Evolutionary conservation across 2,329 filamentous ascomycete species (phyloP), one percentile per base, ranked within the genome.

Genomic region (Capronia epimyces): DNA sequence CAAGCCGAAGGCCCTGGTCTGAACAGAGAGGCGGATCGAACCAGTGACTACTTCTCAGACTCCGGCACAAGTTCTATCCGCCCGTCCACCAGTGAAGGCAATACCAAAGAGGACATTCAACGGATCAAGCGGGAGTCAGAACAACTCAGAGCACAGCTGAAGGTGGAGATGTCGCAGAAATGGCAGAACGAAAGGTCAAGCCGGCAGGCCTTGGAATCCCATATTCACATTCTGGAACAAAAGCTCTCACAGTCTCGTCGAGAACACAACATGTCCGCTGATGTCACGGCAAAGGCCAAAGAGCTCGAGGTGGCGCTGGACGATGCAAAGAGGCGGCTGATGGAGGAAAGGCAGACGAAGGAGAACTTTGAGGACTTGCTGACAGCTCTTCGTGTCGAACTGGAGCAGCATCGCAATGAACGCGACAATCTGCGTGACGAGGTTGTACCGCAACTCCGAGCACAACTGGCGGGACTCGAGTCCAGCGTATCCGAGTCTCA

Each of bases 41-140:
- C 88, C 8, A 97, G 93, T 70, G 93, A 98, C 70, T 97, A 98
- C 71, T 98, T 93, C 67, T 98, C 93, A 2, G 93, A 98, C 67
- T 95, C 90, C 4, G 93, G 93, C 25, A 85, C 88, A 51, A 91
- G 89, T 67, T 91, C 89, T 1, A 79, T 87, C 46, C 86, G 89
- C 63, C 85, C 84, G 63, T 83, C 85, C 1, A 73, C 78, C 55
- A 84, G 87, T 41, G 75, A 79, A 53, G 61, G 60, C 34, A 71
- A 69, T 25, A 40, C 58, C 1, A 80, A 76, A 60, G 81, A 84
- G 63, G 88, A 96, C 66, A 74, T 96, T 27, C 88, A 95, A 54
- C 87, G 83, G 67, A 77, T 93, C 40, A 86, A 90, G 62, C 80
- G 93, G 58, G 83, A 83, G 60, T 83, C 87, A 1, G 91, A 97